Evolutionary conservation across 805 yeast species (phyloP).

Genomic region (Nakazawaea laoshanensis): DNA sequence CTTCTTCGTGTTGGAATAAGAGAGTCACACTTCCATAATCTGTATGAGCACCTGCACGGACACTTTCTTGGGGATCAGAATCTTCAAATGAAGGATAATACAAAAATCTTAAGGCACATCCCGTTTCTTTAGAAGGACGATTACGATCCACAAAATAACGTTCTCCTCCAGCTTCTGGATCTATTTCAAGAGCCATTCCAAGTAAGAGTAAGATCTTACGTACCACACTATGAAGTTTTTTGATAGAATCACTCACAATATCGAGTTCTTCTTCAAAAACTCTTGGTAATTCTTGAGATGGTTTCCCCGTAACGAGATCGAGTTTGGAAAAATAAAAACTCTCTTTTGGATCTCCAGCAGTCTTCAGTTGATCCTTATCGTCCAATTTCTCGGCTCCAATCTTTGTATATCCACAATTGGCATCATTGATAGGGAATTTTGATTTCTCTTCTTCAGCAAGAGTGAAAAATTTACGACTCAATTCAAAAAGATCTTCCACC

Average conservation of each 20-base stretch:
- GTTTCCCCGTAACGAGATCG: constrained; percentile 38
- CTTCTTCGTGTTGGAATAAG: constrained; percentile 52
- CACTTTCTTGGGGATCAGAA: constrained; percentile 36
- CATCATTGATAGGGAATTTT: constrained; percentile 38
- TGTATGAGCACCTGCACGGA: constrained; percentile 77
- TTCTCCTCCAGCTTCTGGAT: constrained; percentile 33
- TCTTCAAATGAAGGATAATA: constrained; percentile 54
- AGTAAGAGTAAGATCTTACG: constrained; percentile 40
- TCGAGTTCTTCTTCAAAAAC: constrained; percentile 34
- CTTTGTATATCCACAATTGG: constrained; percentile 49
- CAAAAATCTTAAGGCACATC: constrained; percentile 55
- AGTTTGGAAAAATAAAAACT: constrained; percentile 56
- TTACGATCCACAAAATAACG: constrained; percentile 57
- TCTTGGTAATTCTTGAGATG: constrained; percentile 35
- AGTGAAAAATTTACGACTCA: constrained; percentile 28
- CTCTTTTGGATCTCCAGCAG: constrained; percentile 53
- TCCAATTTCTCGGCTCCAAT: constrained; percentile 37
- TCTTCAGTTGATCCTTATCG: constrained; percentile 21
- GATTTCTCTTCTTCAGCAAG: constrained; percentile 43
- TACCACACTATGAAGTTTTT: constrained; percentile 38
- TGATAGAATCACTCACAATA: constrained; percentile 23
- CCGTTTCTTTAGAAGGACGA: constrained; percentile 39
- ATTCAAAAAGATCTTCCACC: constrained; percentile 26
- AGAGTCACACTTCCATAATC: constrained; percentile 70
- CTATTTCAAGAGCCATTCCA: constrained; percentile 52